Evolutionary conservation across 2,329 filamentous ascomycete species (phyloP).

Genomic region (Colletotrichum tamarilloi): DNA sequence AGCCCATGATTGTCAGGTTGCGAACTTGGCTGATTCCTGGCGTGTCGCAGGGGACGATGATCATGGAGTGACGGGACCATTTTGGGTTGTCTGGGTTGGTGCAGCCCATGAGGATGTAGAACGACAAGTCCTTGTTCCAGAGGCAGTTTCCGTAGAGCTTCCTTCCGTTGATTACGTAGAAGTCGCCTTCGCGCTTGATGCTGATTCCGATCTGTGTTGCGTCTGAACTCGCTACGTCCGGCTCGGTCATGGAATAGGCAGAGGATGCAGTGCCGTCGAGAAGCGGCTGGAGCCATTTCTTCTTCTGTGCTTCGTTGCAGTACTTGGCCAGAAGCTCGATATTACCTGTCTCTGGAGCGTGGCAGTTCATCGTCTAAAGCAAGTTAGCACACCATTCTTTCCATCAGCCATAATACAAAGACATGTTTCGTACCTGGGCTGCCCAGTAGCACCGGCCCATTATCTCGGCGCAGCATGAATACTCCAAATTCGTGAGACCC

Average conservation of each 20-base stretch:
- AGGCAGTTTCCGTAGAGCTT: constrained; percentile 36
- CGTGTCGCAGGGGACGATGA: constrained; percentile 83
- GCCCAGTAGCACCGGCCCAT: constrained; percentile 87
- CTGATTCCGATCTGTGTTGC: constrained; percentile 91
- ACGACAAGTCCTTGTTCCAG: constrained; percentile 55
- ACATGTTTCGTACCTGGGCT: constrained; percentile 68
- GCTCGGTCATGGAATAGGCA: constrained; percentile 95
- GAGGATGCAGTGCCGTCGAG: constrained; percentile 87
- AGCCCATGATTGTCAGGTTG: constrained; percentile 94
- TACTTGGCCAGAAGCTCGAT: constrained; percentile 97
- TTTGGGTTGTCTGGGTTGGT: constrained; percentile 78
- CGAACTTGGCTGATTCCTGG: constrained; percentile 92
- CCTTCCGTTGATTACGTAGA: constrained; percentile 90
- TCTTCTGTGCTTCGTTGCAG: constrained; percentile 86
- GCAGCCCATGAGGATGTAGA: constrained; percentile 98
- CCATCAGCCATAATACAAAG: not conserved
- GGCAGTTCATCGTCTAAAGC: constrained; percentile 78
- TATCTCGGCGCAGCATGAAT: constrained; percentile 98
- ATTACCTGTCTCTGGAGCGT: constrained; percentile 92
- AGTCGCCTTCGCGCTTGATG: constrained; percentile 84
- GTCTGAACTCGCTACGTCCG: constrained; percentile 87
- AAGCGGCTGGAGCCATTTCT: constrained; percentile 82
- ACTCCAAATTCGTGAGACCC: constrained; percentile 94
- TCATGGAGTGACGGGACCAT: constrained; percentile 92
- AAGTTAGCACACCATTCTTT: not conserved